Percentiles rank a stretch among this genome's conserved stretches.
These are phyloP conservation scores for Gaultheria prostrata DNA, from an alignment of 148 eudicot genomes.

Conservation along the genomic window DNA sequence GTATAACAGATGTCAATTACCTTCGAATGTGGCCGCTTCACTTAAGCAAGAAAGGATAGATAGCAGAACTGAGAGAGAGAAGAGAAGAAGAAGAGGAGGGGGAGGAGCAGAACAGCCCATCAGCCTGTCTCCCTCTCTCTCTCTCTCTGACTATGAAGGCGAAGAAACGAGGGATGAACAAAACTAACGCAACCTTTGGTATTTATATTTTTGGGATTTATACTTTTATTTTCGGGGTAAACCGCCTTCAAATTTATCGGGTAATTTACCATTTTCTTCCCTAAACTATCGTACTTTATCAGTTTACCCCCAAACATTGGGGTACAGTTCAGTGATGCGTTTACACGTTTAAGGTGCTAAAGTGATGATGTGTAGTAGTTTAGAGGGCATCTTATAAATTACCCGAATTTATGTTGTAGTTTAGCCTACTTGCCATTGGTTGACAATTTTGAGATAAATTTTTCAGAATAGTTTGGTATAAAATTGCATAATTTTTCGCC, in stretches of 20 bases:
- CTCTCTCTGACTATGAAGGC: background rate
- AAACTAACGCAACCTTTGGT: background rate
- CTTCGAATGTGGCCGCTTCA: background rate
- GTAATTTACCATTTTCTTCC: too few species aligned
- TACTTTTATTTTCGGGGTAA: background rate
- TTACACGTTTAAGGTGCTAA: too few species aligned
- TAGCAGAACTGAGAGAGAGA: slow-evolving; percentile 17
- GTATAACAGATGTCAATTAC: slow-evolving; percentile 5
- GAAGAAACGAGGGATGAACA: background rate
- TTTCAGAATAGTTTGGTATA: too few species aligned
- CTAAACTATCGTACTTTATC: too few species aligned
- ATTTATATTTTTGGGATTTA: background rate
- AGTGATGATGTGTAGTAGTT: too few species aligned
- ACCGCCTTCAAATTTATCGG: background rate
- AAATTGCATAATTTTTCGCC: too few species aligned
- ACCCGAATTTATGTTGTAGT: too few species aligned
- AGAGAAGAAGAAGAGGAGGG: slow-evolving; percentile 1
- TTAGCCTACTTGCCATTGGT: too few species aligned
- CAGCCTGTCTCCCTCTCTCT: background rate
- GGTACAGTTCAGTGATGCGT: too few species aligned
- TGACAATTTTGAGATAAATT: too few species aligned
- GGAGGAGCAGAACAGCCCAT: slow-evolving; percentile 20
- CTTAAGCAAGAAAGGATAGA: slow-evolving; percentile 17
- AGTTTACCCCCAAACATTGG: too few species aligned
- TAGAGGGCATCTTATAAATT: too few species aligned